A percentile compares a stretch with the other conserved stretches of the same genome.
phyloP scores from a whole-genome alignment of 805 yeast species.

The Priceomyces fermenticarens region DNA sequence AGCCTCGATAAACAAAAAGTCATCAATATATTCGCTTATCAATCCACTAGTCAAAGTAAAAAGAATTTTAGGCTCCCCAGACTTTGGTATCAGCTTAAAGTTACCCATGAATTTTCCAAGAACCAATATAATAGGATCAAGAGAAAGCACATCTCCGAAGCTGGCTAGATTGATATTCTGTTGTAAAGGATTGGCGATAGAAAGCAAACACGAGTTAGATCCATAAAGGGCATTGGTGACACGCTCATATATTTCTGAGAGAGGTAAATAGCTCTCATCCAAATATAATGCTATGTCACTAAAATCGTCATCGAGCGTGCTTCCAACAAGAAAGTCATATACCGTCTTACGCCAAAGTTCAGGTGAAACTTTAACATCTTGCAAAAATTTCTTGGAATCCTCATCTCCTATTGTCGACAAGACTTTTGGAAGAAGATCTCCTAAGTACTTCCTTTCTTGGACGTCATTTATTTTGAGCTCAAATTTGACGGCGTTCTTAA shows the following conservation, averaged over 20 bases:
- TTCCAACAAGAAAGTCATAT: slow-evolving; percentile 8
- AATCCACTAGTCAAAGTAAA: slow-evolving; percentile 7
- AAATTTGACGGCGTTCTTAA: slow-evolving; percentile 9
- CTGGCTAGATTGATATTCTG: slow-evolving; percentile 32
- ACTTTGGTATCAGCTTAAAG: neutral
- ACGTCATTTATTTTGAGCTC: slow-evolving; percentile 1
- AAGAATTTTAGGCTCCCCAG: neutral
- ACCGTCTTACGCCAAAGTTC: slow-evolving; percentile 9
- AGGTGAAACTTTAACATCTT: slow-evolving; percentile 1
- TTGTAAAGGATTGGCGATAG: slow-evolving; percentile 48
- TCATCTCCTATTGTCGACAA: slow-evolving; percentile 11
- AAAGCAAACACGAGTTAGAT: slow-evolving; percentile 22
- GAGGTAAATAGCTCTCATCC: slow-evolving; percentile 12
- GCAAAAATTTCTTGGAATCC: slow-evolving; percentile 11
- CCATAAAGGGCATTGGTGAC: slow-evolving; percentile 11
- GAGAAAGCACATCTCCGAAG: slow-evolving; percentile 1
- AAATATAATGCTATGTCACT: slow-evolving; percentile 5
- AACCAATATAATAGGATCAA: slow-evolving; percentile 8
- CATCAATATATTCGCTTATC: slow-evolving; percentile 19
- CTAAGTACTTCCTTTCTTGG: neutral
- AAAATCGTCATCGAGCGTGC: slow-evolving; percentile 11
- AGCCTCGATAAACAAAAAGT: slow-evolving; percentile 15
- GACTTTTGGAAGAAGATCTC: slow-evolving; percentile 8
- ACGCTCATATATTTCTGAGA: slow-evolving; percentile 21
- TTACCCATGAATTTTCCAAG: slow-evolving; percentile 13